A percentile compares a stretch with the other conserved stretches of the same genome.
Conservation (phyloP, 805 yeast species). For the Starmerella floris region DNA sequence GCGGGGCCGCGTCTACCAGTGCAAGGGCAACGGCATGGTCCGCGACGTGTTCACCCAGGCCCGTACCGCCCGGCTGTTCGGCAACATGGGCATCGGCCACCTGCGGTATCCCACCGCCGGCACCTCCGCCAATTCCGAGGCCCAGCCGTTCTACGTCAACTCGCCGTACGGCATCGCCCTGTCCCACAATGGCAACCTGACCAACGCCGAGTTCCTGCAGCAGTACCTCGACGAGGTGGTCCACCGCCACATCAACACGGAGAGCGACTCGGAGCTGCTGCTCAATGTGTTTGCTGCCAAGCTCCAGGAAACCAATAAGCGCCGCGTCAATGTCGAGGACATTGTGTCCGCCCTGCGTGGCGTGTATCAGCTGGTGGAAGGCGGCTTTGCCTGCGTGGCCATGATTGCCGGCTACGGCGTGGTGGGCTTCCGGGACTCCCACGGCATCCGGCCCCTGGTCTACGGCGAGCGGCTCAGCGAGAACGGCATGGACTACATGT, state of each 20-base stretch:
- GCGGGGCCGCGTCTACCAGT: conserved; percentile 86
- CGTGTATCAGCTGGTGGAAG: conserved; percentile 67
- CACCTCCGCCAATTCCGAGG: conserved; percentile 86
- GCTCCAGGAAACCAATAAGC: conserved; percentile 79
- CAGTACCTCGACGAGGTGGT: conserved; percentile 80
- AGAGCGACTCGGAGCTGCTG: conserved; percentile 84
- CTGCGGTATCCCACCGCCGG: conserved; percentile 97
- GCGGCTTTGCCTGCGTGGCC: conserved; percentile 94
- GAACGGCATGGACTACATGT: conserved; percentile 77
- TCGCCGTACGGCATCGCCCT: conserved; percentile 87
- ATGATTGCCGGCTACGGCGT: conserved; percentile 93
- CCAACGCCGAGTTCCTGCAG: conserved; percentile 66
- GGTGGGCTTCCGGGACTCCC: conserved; percentile 93
- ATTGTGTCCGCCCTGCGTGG: conserved; percentile 75
- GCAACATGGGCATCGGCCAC: conserved; percentile 92
- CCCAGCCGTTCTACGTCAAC: conserved; percentile 96
- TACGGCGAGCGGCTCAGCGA: conserved; percentile 65
- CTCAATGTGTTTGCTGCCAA: conserved; percentile 85
- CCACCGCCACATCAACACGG: conserved; percentile 95
- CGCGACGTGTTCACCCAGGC: conserved; percentile 85
- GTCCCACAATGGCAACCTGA: conserved; percentile 90
- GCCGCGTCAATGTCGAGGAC: conserved; percentile 83
- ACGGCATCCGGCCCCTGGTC: conserved; percentile 85
- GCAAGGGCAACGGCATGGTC: conserved; percentile 98
- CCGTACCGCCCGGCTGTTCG: conserved; percentile 66